Evolutionary conservation across 345 rosid genomes (phyloP), one percentile per base, ranked within the genome.

Genomic region (Salix brachista): DNA sequence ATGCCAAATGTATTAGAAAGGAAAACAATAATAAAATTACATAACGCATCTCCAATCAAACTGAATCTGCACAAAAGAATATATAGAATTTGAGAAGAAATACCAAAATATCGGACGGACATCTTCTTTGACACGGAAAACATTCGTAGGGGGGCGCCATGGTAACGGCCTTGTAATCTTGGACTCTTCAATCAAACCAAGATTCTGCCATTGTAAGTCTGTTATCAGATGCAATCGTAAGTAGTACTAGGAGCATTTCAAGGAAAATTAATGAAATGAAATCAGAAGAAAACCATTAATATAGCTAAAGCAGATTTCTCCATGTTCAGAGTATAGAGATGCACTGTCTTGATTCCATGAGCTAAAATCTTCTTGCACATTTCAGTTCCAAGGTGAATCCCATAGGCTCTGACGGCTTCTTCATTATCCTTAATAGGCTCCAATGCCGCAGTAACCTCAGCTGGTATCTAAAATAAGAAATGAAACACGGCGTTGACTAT

Each of bases 351-450:
- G 78, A 96, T 92, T 32, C 98, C 99, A 87, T 89, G 90, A 74
- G 97, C 95, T 72, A 96, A 75, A 80, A 96, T 89, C 87, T 96
- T 94, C 85, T 85, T 89, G 89, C 98, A 96, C 98, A 91, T 94
- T 85, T 96, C 99, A 14, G 99, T 88, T 80, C 95, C 98, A 82
- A 86, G 92, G 85, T 96, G 98, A 84, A 96, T 84, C 65, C 99
- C 99, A 82, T 82, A 96, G 67, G 97, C 86, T 83, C 86, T 91
- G 32, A 93, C 98, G 46, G 98, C 98, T 89, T 96, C 99, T 37
- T 96, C 99, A 70, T 96, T 96, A 80, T 96, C 98, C 85, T 91
- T 90, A 78, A 96, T 96, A 80, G 99, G 93, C 82, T 96, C 97
- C 84, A 96, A 85, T 67, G 99, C 97, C 77, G 92, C 90, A 77